phyloP scores from a whole-genome alignment of 768 basidiomycete species.

The Gymnopilus dilepis region DNA sequence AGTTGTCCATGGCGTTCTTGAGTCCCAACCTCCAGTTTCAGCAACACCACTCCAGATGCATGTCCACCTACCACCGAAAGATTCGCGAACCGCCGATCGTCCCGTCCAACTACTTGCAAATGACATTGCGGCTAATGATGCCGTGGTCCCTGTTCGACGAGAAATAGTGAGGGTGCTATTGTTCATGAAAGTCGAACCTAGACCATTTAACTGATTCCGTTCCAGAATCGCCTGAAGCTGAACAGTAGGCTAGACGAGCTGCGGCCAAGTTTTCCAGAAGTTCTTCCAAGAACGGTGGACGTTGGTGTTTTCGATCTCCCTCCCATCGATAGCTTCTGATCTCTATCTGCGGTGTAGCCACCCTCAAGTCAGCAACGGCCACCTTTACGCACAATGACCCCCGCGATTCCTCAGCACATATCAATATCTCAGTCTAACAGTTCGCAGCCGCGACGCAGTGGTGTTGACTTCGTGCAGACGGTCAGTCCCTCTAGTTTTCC shows the following conservation, averaged over 20 bases:
- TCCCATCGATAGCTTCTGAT: neutral
- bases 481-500: slow-evolving; percentile 7
- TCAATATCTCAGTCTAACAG: neutral
- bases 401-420: neutral
- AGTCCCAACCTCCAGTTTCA: slow-evolving; percentile 7
- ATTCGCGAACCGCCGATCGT: slow-evolving; percentile 20
- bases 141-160: slow-evolving; percentile 16
- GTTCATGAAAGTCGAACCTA: neutral
- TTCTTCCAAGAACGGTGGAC: neutral
- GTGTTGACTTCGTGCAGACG: neutral
- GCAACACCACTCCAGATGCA: slow-evolving; percentile 23
- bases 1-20: neutral
- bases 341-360: neutral
- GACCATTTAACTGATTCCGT: neutral
- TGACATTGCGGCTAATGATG: neutral
- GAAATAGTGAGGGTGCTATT: slow-evolving; percentile 26
- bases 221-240: slow-evolving; percentile 24
- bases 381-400: slow-evolving; percentile 12
- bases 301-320: neutral
- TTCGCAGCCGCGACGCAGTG: slow-evolving; percentile 7
- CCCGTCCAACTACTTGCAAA: slow-evolving; percentile 14
- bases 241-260: slow-evolving; percentile 16
- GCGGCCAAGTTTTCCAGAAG: neutral
- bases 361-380: slow-evolving; percentile 14
- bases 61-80: slow-evolving; percentile 28